These are phyloP conservation scores for Fusarium ambrosium DNA, from an alignment of 2,329 filamentous ascomycete genomes.

Conservation along the genomic window DNA sequence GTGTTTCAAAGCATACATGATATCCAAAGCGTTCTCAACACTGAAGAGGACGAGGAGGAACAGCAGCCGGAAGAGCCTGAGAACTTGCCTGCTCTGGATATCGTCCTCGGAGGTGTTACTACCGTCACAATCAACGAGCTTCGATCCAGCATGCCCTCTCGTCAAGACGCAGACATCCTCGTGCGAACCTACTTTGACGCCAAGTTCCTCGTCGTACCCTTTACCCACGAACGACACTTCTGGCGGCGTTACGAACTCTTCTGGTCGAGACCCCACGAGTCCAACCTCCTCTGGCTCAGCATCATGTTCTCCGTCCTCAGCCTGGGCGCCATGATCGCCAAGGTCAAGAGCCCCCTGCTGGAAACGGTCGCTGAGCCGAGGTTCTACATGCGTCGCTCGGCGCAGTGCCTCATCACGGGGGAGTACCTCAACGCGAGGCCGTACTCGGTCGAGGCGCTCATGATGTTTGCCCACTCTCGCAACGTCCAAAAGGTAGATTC, in stretches of 20 bases:
- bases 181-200: conserved; percentile 56
- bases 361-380: conserved; percentile 42
- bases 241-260: conserved; percentile 63
- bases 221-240: conserved; percentile 61
- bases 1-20: conserved; percentile 59
- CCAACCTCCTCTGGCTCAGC: conserved; percentile 64
- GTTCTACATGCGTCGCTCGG: conserved; percentile 55
- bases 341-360: conserved; percentile 46
- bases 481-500: conserved; percentile 58
- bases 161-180: conserved; percentile 53
- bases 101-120: conserved; percentile 50
- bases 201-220: conserved; percentile 54
- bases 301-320: conserved; percentile 63
- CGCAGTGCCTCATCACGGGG: conserved; percentile 63
- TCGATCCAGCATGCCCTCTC: conserved; percentile 52
- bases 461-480: conserved; percentile 61
- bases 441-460: conserved; percentile 63
- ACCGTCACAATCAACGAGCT: conserved; percentile 51
- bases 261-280: conserved; percentile 56
- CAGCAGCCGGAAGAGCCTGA: conserved; percentile 24
- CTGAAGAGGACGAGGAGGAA: conserved; percentile 28
- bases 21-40: conserved; percentile 54
- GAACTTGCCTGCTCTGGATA: conserved; percentile 45
- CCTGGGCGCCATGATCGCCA: conserved; percentile 55
- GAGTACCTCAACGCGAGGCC: conserved; percentile 61